Percentiles rank a stretch among this genome's conserved stretches.
Evolutionary conservation across 768 basidiomycete genomes (phyloP).

Genomic region (Leccinum longicurvipes): DNA sequence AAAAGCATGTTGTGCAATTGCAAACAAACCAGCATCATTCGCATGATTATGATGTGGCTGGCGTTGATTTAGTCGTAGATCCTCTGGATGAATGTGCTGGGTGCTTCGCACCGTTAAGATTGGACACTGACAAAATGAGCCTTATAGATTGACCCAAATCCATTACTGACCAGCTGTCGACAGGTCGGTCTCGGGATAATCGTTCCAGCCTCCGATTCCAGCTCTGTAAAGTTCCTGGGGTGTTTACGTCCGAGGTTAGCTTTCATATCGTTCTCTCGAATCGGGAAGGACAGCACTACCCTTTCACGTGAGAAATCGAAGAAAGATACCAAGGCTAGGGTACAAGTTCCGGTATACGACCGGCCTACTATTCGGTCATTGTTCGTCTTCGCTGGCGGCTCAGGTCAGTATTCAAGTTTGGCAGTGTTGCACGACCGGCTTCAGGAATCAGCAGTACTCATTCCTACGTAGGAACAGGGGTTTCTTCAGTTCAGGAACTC

Average conservation of each 20-base stretch:
- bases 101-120: too few species aligned
- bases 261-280: too few species aligned
- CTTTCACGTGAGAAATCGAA: not conserved
- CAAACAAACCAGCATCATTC: not conserved
- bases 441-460: too few species aligned
- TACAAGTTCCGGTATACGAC: slow-evolving; percentile 11
- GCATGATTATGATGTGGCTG: too few species aligned
- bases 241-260: too few species aligned
- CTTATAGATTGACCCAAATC: too few species aligned
- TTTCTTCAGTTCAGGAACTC: slow-evolving; percentile 48
- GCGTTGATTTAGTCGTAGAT: not conserved
- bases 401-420: slow-evolving; percentile 28
- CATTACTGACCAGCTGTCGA: too few species aligned
- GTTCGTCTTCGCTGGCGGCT: slow-evolving; percentile 55
- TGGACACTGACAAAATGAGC: too few species aligned
- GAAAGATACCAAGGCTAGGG: not conserved
- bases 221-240: too few species aligned
- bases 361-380: slow-evolving; percentile 45
- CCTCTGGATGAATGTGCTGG: too few species aligned
- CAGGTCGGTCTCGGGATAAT: too few species aligned
- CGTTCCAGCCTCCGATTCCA: too few species aligned
- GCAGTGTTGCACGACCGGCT: not conserved
- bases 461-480: slow-evolving; percentile 48
- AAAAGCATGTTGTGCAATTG: not conserved
- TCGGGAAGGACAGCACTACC: not conserved